Evolutionary conservation across 257 asterid genomes (phyloP).

Genomic region (Solanum clarkiae): DNA sequence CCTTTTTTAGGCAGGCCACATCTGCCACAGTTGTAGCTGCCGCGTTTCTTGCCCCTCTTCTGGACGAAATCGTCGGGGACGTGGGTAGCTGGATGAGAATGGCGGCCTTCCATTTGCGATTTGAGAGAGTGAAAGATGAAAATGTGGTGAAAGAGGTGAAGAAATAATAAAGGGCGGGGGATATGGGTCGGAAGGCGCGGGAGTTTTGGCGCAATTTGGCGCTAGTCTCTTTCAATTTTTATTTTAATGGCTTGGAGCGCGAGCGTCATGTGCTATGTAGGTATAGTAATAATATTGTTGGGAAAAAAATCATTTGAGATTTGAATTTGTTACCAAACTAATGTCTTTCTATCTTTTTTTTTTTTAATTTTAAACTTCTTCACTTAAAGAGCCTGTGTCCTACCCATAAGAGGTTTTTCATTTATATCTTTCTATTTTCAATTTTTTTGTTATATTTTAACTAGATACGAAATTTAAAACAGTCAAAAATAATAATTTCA

Average conservation of each 20-base stretch:
- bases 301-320: neutral
- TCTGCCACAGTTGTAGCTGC: constrained; percentile 82
- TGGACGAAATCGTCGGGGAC: constrained; percentile 33
- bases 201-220: constrained; percentile 44
- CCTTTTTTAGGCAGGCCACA: constrained; percentile 90
- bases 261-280: neutral
- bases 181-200: constrained; percentile 44
- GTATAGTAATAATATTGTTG: neutral
- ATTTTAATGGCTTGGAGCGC: neutral
- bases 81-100: constrained; percentile 72
- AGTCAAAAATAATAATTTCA: too few species aligned
- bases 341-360: neutral
- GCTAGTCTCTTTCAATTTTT: constrained; percentile 24
- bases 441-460: too few species aligned
- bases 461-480: too few species aligned
- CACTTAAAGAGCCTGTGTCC: neutral
- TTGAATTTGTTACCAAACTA: neutral
- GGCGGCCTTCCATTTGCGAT: constrained; percentile 44
- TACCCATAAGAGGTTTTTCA: neutral
- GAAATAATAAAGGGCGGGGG: constrained; percentile 55
- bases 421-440: too few species aligned
- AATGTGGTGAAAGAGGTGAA: neutral
- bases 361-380: neutral
- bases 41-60: constrained; percentile 58
- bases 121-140: neutral